Evolutionary conservation across 1,139 yeast species (phyloP).

Genomic region (Sugiyamaella xylanicola): DNA sequence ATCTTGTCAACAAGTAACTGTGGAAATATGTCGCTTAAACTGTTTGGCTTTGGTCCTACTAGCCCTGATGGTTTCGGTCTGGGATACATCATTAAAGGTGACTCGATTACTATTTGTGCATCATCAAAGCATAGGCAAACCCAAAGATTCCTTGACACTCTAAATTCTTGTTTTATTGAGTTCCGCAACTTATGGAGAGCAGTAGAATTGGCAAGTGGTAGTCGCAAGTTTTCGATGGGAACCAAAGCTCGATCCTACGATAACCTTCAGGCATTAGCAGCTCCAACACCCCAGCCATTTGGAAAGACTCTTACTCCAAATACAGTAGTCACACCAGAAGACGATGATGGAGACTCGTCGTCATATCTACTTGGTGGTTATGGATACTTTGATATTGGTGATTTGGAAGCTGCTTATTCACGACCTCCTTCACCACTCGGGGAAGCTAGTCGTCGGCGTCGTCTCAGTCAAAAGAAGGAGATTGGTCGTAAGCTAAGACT

Average conservation of each 20-base stretch:
- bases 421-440: constrained; percentile 70
- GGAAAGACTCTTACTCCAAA: constrained; percentile 22
- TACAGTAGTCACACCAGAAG: constrained; percentile 19
- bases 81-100: constrained; percentile 86
- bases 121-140: constrained; percentile 93
- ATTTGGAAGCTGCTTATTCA: constrained; percentile 56
- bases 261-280: constrained; percentile 25
- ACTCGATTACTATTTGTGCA: constrained; percentile 81
- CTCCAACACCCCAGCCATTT: constrained; percentile 20
- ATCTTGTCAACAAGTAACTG: constrained; percentile 66
- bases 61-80: constrained; percentile 89
- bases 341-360: constrained; percentile 39
- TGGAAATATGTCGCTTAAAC: constrained; percentile 84
- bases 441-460: constrained; percentile 38
- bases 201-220: constrained; percentile 26
- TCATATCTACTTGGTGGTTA: constrained; percentile 74
- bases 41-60: constrained; percentile 93
- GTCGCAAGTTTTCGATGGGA: constrained; percentile 22
- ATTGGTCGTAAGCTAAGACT: constrained; percentile 73
- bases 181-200: constrained; percentile 55
- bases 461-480: constrained; percentile 52
- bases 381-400: constrained; percentile 74
- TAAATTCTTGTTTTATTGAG: constrained; percentile 68
- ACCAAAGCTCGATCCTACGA: constrained; percentile 36
- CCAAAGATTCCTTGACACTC: constrained; percentile 71